Evolutionary conservation across 305 asterid genomes (phyloP).

Genomic region (Fraxinus xanthoxyloides): DNA sequence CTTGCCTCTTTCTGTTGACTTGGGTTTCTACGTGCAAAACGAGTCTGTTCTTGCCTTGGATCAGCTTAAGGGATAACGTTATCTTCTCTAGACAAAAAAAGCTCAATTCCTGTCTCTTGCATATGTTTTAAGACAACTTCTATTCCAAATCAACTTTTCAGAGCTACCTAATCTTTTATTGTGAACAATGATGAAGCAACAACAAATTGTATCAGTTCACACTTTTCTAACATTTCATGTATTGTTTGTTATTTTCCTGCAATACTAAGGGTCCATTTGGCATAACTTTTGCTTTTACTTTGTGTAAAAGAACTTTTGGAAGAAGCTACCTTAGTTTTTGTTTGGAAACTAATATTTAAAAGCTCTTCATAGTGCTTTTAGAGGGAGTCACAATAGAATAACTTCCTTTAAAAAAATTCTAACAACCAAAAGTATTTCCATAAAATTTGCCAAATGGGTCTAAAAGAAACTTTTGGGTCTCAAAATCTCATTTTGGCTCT

Average conservation of each 20-base stretch:
- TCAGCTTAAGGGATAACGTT: not conserved
- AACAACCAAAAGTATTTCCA: not conserved
- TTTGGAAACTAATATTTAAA: not conserved
- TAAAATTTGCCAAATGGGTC: not conserved
- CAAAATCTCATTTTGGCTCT: not conserved
- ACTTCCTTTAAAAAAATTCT: not conserved
- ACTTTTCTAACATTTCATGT: not conserved
- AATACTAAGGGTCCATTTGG: not conserved
- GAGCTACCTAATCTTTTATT: not conserved
- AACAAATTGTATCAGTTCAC: not conserved
- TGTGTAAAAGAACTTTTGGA: not conserved
- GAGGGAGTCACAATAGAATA: not conserved
- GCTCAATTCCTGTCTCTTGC: slow-evolving; percentile 1
- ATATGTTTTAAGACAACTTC: not conserved
- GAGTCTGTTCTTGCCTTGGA: not conserved
- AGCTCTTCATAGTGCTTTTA: not conserved
- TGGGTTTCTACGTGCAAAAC: not conserved
- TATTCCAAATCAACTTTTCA: not conserved
- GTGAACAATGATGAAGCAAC: not conserved
- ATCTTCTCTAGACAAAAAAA: not conserved
- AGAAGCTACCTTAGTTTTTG: no score
- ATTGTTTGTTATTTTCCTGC: not conserved
- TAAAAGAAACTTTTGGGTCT: not conserved
- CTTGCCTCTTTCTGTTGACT: not conserved
- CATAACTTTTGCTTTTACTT: not conserved